Evolutionary conservation across 768 basidiomycete genomes (phyloP), one percentile per base, ranked within the genome.

Genomic region (Russula earlei): DNA sequence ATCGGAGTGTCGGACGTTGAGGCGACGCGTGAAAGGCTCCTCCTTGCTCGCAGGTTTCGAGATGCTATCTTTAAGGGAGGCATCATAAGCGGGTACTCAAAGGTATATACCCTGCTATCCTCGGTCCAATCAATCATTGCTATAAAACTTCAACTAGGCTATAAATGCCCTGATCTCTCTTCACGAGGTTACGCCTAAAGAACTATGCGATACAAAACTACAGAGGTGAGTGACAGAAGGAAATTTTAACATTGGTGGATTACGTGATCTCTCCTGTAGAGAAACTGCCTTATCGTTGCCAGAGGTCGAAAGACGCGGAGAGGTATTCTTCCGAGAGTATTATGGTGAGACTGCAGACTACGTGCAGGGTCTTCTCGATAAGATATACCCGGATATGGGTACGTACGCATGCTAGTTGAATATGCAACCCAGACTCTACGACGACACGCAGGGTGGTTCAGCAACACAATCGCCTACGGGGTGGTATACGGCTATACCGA

Each of bases 371-470:
- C 58, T 83, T n/a, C 65, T 86, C 17, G 68, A 72, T 61, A 59
- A 67, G 11, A 73, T 78, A 27, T 82, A 82, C 65, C 83, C 84
- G 0, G 84, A 86, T 63, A 70, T 85, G 65, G 83, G 84, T 83
- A 60, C 56, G 75, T 63, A 25, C 20, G 11, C 29, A 11, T 33
- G 22, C 25, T 20, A 19, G 44, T 36, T n/a, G n/a, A 20, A 45
- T 40, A 12, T 34, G 8, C 48, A 1, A 47, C n/a, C 20, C 24
- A 22, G 24, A 24, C 12, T 19, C 44, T 34, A 48, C 29, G 40
- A 40, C 49, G 24, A 12, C 25, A 14, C 33, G 22, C 60, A 85
- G 83, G 74, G 19, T 81, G 74, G 73, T 83, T 77, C 61, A 73
- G 74, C 33, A 76, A 67, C 45, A 75, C 70, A 0, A 70, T 85